Conservation (phyloP, 257 asterid genomes). For the Plantago elongata region DNA sequence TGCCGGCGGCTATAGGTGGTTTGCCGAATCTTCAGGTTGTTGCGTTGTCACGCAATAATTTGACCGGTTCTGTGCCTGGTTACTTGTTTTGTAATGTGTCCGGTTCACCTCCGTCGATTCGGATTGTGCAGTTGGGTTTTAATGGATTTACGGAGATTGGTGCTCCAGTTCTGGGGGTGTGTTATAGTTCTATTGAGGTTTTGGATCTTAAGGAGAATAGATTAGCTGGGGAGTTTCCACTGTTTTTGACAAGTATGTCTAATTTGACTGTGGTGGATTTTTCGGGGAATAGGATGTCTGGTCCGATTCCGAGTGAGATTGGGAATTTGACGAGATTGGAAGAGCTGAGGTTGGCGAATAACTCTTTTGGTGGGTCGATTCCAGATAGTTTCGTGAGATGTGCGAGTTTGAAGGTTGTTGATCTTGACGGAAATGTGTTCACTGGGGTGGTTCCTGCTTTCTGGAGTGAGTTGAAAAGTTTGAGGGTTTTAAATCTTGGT, state of each 20-base stretch:
- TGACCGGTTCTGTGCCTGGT: conserved; percentile 52
- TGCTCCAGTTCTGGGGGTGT: conserved; percentile 14
- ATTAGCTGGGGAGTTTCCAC: conserved; percentile 39
- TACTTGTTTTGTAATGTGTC: conserved; percentile 57
- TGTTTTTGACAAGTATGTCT: conserved; percentile 29
- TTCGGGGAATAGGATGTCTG: conserved; percentile 52
- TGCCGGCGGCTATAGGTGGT: conserved; percentile 50
- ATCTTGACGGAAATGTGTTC: conserved; percentile 55
- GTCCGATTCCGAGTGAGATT: conserved; percentile 39
- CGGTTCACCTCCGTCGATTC: conserved; percentile 41
- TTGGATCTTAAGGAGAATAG: conserved; percentile 48
- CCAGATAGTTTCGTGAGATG: conserved; percentile 43
- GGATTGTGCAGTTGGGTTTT: conserved; percentile 51
- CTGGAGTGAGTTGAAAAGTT: conserved; percentile 29
- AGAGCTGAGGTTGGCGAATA: conserved; percentile 50
- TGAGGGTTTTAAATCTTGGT: conserved; percentile 42
- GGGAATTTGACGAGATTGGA: conserved; percentile 43
- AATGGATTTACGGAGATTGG: conserved; percentile 51
- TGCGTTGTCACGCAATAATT: conserved; percentile 40
- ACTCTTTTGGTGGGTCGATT: conserved; percentile 43
- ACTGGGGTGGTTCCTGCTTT: conserved; percentile 43
- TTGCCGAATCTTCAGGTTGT: conserved; percentile 50
- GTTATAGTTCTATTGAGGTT: conserved; percentile 42
- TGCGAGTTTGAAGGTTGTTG: conserved; percentile 39
- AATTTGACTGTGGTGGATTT: conserved; percentile 46